phyloP scores from a whole-genome alignment of 2,329 filamentous ascomycete species.

The Chaetomium sp. region DNA sequence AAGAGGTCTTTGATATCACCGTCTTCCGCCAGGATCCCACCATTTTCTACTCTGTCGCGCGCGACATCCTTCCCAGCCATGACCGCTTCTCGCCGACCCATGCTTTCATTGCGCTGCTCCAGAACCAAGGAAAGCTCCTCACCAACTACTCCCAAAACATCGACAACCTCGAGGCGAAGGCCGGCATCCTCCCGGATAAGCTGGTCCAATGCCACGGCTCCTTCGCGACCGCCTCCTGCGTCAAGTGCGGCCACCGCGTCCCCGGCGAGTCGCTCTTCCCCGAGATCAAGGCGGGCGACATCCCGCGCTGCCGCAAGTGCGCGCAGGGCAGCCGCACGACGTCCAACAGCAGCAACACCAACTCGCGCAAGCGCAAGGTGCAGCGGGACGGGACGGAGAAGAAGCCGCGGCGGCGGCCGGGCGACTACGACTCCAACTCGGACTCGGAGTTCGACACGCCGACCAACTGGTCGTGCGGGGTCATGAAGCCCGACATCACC shows the following conservation, averaged over 20 bases:
- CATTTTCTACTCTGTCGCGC: conserved; percentile 89
- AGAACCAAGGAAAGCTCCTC: conserved; percentile 84
- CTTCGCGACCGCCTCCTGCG: conserved; percentile 88
- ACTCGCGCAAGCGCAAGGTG: conserved; percentile 54
- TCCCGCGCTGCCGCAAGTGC: conserved; percentile 79
- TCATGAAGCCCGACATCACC: conserved; percentile 97
- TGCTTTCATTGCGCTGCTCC: conserved; percentile 86
- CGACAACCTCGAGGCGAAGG: conserved; percentile 88
- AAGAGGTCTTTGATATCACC: conserved; percentile 92
- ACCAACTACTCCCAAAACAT: conserved; percentile 99
- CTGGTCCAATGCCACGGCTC: conserved; percentile 96
- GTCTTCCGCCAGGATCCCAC: conserved; percentile 83
- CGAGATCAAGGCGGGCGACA: conserved; percentile 72
- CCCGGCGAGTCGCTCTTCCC: conserved; percentile 76
- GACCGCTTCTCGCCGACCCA: conserved; percentile 88
- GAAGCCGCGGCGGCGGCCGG: conserved; percentile 44
- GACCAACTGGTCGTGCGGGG: conserved; percentile 63
- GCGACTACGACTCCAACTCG: conserved; percentile 46
- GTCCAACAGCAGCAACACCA: conserved; percentile 43
- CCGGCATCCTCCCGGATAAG: conserved; percentile 78
- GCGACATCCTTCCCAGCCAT: conserved; percentile 81
- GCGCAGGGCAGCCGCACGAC: conserved; percentile 54
- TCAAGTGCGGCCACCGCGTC: conserved; percentile 76
- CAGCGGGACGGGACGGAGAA: conserved; percentile 45
- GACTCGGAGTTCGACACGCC: conserved; percentile 53